Evolutionary conservation across 345 rosid genomes (phyloP).

Genomic region (Linum tenue): DNA sequence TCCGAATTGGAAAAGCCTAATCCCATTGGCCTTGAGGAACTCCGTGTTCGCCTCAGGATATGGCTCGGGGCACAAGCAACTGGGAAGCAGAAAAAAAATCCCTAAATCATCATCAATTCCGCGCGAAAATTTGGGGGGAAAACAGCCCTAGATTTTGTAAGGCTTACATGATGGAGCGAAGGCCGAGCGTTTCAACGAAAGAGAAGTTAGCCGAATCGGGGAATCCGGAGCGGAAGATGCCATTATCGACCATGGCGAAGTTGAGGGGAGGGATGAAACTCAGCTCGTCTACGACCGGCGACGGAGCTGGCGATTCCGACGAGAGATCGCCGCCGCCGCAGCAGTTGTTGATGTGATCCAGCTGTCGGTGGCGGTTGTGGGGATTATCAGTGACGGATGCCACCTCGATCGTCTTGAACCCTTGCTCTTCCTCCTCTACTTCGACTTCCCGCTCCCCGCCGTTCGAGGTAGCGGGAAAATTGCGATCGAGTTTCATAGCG

Average conservation of each 20-base stretch:
- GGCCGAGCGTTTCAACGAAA: slow-evolving; percentile 73
- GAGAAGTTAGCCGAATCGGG: slow-evolving; percentile 86
- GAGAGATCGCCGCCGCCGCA: neutral
- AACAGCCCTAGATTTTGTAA: slow-evolving; percentile 14
- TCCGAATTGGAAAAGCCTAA: slow-evolving; percentile 79
- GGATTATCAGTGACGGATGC: slow-evolving; percentile 37
- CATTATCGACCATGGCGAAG: slow-evolving; percentile 89
- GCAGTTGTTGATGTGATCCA: neutral
- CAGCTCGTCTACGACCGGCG: slow-evolving; percentile 27
- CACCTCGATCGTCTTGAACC: slow-evolving; percentile 45
- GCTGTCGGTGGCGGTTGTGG: slow-evolving; percentile 11
- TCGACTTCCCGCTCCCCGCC: neutral
- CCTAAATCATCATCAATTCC: neutral
- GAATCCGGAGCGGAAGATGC: slow-evolving; percentile 93
- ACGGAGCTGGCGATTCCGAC: slow-evolving; percentile 3
- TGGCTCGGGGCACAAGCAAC: slow-evolving; percentile 86
- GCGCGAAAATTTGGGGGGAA: neutral
- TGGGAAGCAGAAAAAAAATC: slow-evolving; percentile 12
- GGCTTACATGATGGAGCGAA: slow-evolving; percentile 88
- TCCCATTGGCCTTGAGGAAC: slow-evolving; percentile 71
- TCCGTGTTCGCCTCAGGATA: slow-evolving; percentile 67
- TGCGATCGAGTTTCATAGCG: neutral
- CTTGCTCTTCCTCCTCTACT: slow-evolving; percentile 6
- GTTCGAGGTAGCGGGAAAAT: neutral
- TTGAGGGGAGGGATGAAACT: slow-evolving; percentile 69